phyloP scores from a whole-genome alignment of 148 eudicot genomes.

The Rhododendron mucronatum region DNA sequence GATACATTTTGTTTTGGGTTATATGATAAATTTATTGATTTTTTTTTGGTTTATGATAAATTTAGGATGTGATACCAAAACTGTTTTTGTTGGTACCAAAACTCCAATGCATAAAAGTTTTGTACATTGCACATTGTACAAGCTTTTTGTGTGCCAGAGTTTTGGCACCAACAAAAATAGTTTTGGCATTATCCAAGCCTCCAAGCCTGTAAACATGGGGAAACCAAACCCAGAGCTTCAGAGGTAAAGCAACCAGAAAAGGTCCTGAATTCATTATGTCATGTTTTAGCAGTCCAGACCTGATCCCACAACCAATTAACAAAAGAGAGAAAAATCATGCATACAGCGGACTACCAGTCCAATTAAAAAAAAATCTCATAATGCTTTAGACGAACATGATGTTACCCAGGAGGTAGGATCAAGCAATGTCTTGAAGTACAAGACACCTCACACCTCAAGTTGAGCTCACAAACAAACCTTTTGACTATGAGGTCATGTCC shows the following conservation, averaged over 20 bases:
- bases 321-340: background rate
- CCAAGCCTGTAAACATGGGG: conserved; percentile 4
- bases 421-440: background rate
- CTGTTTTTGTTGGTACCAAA: too few relatives aligned
- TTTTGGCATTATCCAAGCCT: too few relatives aligned
- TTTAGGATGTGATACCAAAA: too few relatives aligned
- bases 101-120: too few relatives aligned
- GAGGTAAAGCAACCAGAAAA: background rate
- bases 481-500: background rate
- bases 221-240: background rate
- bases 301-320: background rate
- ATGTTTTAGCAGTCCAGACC: background rate
- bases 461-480: background rate
- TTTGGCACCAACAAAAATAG: too few relatives aligned
- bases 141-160: too few relatives aligned
- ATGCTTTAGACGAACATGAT: background rate
- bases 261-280: background rate
- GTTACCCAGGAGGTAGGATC: background rate
- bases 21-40: too few relatives aligned
- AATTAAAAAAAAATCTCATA: background rate
- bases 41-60: too few relatives aligned
- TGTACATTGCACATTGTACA: too few relatives aligned
- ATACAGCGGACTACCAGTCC: background rate
- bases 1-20: too few relatives aligned
- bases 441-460: background rate